Conservation (phyloP, 2,329 filamentous ascomycete species). For the Verticillium tricorpus region DNA sequence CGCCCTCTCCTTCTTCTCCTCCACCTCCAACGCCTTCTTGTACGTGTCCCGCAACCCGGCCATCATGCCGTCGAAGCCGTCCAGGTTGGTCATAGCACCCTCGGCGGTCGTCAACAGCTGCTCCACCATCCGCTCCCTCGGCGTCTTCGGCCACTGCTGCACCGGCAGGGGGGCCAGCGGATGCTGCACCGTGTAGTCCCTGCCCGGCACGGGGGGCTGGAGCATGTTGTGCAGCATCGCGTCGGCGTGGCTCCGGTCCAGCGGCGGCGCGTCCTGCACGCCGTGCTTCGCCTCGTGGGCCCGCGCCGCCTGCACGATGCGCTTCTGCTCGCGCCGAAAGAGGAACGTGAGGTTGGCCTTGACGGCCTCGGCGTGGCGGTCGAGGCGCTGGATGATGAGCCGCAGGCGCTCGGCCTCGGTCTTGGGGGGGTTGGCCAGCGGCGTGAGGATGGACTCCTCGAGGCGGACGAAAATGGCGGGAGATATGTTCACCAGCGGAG, state of each 20-base stretch:
- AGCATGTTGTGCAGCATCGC: conserved; percentile 21
- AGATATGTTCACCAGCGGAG: conserved; percentile 19
- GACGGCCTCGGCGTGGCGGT: conserved; percentile 23
- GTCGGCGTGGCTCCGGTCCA: conserved; percentile 19
- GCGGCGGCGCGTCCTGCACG: not conserved
- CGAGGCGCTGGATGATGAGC: conserved; percentile 22
- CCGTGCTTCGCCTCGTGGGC: conserved; percentile 3
- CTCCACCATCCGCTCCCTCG: not conserved
- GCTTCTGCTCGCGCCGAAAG: conserved; percentile 26
- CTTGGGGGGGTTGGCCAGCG: conserved; percentile 16
- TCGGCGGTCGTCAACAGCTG: not conserved
- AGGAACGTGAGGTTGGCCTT: conserved; percentile 25
- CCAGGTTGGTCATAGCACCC: not conserved
- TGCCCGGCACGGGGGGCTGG: conserved; percentile 12
- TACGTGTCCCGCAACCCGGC: not conserved
- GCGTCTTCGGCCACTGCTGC: conserved; percentile 11
- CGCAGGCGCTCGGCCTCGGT: conserved; percentile 22
- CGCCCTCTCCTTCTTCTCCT: not conserved
- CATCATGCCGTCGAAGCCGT: not conserved
- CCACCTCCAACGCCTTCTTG: not conserved
- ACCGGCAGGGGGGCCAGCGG: conserved; percentile 4
- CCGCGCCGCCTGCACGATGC: conserved; percentile 19
- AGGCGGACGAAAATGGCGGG: conserved; percentile 29
- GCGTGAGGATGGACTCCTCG: conserved; percentile 22
- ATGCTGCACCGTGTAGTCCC: conserved; percentile 17